These are phyloP conservation scores for Hypsizygus marmoreus DNA, from an alignment of 768 basidiomycete genomes.

Conservation along the genomic window DNA sequence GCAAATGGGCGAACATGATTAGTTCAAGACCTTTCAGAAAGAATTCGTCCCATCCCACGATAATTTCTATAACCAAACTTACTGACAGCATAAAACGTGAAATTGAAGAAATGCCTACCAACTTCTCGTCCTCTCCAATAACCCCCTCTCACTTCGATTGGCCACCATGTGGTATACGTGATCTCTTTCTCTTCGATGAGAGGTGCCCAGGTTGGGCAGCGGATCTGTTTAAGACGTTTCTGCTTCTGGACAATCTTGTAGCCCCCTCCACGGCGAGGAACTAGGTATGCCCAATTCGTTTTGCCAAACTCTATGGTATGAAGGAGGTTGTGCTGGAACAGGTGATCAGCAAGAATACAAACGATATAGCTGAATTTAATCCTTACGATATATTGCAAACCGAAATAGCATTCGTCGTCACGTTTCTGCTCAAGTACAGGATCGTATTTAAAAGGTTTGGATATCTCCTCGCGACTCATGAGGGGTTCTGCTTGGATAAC, in stretches of 20 bases:
- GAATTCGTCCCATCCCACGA: conserved; percentile 31
- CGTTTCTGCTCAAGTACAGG: too few species aligned
- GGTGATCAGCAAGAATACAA: conserved; percentile 1
- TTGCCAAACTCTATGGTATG: conserved; percentile 32
- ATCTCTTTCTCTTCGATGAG: conserved; percentile 39
- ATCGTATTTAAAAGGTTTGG: too few species aligned
- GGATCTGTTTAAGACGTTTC: conserved; percentile 22
- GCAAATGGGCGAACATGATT: conserved; percentile 32
- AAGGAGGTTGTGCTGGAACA: conserved; percentile 31
- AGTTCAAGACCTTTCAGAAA: conserved; percentile 25
- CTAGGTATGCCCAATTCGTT: conserved; percentile 38
- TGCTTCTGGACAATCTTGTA: conserved; percentile 32
- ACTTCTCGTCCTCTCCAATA: conserved; percentile 41
- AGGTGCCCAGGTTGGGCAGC: conserved; percentile 37
- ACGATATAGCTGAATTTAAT: neutral
- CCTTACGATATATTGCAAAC: conserved; percentile 24
- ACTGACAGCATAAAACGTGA: too few species aligned
- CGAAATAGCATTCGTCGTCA: too few species aligned
- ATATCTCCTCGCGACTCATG: too few species aligned
- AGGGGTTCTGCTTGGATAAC: conserved; percentile 18
- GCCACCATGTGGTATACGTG: conserved; percentile 32
- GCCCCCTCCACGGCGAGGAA: conserved; percentile 24
- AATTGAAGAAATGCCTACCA: too few species aligned
- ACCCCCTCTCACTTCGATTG: conserved; percentile 30
- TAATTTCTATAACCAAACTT: conserved; percentile 27